Base-by-base conservation (phyloP, 495 filamentous ascomycete species). In the Podospora fimiseda region DNA sequence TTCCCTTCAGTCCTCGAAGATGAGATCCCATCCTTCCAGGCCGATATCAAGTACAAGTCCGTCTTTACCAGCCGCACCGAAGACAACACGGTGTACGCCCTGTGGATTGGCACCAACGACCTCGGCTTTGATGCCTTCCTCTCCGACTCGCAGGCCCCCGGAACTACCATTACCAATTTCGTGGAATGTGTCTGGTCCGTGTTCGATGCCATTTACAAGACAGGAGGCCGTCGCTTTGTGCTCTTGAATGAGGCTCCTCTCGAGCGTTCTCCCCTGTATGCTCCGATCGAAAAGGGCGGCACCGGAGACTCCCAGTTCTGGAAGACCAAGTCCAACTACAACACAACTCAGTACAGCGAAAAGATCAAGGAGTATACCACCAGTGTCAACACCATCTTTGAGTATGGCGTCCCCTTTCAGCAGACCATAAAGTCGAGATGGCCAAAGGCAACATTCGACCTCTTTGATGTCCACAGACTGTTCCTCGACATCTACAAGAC, bases 81-180 rank as follows among this genome's bases (percentile, higher is more conserved):
- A 15, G 60, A 74, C n/a, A 80, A 81, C 53, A 85, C 83, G 2
- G 82, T 87, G 4, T 89, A 87, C 56, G 70, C 81, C 1, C 77
- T 89, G 33, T 91, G 84, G 86, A 88, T 89, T 57, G 86, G 87
- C 0, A 88, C 85, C 48, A 90, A 89, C 59, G 87, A 91, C 60
- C 70, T 91, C 9, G 85, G 86, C 33, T 73, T 66, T 48, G 62
- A 73, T 42, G 82, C 73, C 20, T 83, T 89, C 61, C 61, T 89
- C 21, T 78, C 76, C 16, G 83, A 87, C 62, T 74, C 73, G 37
- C 80, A 87, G 61, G 61, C 77, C 19, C 50, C 72, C 0, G 78
- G 76, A 1, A 82, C 75, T 39, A 83, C 78, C 2, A 72, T 88
- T 43, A 66, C 70, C 14, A 77, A 83, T 60, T 88, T 81, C 60